phyloP scores from a whole-genome alignment of 1,284 basidiomycete species.

The Coniferiporia sulphurascens region DNA sequence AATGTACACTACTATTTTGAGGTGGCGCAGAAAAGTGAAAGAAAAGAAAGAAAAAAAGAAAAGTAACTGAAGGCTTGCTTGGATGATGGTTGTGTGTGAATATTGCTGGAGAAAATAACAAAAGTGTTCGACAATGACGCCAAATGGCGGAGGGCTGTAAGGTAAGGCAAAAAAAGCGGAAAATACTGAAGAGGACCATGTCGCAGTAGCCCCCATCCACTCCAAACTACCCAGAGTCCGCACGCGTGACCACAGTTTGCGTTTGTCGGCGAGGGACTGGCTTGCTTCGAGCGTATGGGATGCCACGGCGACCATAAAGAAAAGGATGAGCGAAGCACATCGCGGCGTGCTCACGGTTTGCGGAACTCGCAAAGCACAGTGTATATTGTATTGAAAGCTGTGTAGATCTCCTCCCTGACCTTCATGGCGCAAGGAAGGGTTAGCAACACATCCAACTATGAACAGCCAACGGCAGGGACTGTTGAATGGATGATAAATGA shows the following conservation, averaged over 20 bases:
- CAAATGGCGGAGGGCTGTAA: background rate
- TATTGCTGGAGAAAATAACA: background rate
- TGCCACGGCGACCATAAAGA: background rate
- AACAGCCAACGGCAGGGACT: conserved; percentile 15
- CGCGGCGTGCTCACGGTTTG: conserved; percentile 52
- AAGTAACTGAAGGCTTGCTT: background rate
- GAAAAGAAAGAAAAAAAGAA: background rate
- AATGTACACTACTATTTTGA: conserved; percentile 13
- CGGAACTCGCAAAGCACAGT: conserved; percentile 89
- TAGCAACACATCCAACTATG: conserved; percentile 30
- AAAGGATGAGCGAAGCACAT: background rate
- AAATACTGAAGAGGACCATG: background rate
- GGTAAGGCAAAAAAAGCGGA: background rate
- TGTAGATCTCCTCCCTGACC: conserved; percentile 99
- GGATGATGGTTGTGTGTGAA: background rate
- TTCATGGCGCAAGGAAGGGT: conserved; percentile 40
- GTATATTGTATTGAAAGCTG: conserved; percentile 99
- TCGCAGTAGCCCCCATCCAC: background rate
- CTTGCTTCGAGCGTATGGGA: background rate
- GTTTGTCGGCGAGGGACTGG: background rate
- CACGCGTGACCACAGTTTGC: background rate
- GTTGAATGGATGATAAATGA: conserved; percentile 13
- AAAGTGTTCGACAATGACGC: background rate
- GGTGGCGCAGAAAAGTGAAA: too few species aligned
- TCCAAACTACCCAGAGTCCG: background rate